Conservation (phyloP, 2,329 filamentous ascomycete species). For the Fusarium scirpi region DNA sequence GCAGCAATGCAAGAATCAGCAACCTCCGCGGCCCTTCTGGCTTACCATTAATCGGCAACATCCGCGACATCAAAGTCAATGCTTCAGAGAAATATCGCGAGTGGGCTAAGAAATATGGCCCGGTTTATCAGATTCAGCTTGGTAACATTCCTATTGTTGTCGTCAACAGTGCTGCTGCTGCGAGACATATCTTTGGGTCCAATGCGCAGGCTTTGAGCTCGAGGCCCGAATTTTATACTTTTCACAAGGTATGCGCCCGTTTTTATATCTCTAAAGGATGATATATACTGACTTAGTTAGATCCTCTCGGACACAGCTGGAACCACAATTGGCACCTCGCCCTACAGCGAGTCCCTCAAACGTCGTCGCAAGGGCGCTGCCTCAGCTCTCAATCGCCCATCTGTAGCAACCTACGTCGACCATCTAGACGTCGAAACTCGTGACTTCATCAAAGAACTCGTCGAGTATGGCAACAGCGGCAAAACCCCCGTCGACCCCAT, state of each 20-base stretch:
- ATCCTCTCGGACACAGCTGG: constrained; percentile 73
- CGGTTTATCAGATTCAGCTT: constrained; percentile 68
- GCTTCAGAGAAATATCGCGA: constrained; percentile 68
- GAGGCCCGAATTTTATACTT: constrained; percentile 68
- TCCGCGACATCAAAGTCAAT: constrained; percentile 66
- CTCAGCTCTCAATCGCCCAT: constrained; percentile 73
- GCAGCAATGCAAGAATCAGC: constrained; percentile 57
- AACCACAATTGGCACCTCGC: constrained; percentile 76
- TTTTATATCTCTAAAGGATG: too few relatives aligned
- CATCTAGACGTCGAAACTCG: constrained; percentile 73
- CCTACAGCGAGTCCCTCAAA: constrained; percentile 74
- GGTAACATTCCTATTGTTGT: constrained; percentile 69
- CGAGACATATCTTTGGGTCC: constrained; percentile 63
- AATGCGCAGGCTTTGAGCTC: constrained; percentile 67
- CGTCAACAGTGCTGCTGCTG: constrained; percentile 65
- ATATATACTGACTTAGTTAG: constrained; percentile 47
- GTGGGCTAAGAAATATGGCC: constrained; percentile 62
- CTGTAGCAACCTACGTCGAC: constrained; percentile 70
- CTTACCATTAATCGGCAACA: constrained; percentile 66
- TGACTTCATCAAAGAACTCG: constrained; percentile 71
- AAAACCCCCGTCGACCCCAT: constrained; percentile 69
- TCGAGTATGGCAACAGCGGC: constrained; percentile 68
- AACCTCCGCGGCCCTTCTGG: constrained; percentile 62
- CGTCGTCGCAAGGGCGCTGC: constrained; percentile 73
- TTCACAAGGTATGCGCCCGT: constrained; percentile 61